Evolutionary conservation across 495 filamentous ascomycete species (phyloP).

Genomic region (Penicillium pulvis): DNA sequence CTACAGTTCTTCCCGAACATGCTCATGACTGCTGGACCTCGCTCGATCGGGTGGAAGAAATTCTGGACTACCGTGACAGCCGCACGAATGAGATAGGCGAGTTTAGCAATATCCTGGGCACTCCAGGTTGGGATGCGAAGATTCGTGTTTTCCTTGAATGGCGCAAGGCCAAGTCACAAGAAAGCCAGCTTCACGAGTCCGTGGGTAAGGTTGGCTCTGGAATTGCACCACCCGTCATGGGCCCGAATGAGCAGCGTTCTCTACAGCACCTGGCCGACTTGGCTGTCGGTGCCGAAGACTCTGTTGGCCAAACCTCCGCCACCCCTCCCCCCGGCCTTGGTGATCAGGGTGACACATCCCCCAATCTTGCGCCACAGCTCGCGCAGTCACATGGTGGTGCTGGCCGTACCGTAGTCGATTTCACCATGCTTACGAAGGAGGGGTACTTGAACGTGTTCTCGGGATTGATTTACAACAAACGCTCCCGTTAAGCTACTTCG

Average conservation of each 20-base stretch:
- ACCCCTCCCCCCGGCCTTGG: conserved; percentile 37
- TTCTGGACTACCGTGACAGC: conserved; percentile 44
- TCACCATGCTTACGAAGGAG: conserved; percentile 46
- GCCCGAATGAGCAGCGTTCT: conserved; percentile 51
- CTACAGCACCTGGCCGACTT: conserved; percentile 68
- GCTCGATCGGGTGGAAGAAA: conserved; percentile 47
- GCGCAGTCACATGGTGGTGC: conserved; percentile 26
- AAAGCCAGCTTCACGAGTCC: conserved; percentile 40
- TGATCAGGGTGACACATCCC: conserved; percentile 34
- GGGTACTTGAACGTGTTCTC: conserved; percentile 51
- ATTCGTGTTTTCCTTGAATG: conserved; percentile 52
- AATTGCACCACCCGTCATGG: conserved; percentile 40
- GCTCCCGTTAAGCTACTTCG: neutral
- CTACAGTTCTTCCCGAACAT: conserved; percentile 54
- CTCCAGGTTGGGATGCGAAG: conserved; percentile 46
- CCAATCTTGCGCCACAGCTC: conserved; percentile 34
- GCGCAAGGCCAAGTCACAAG: conserved; percentile 44
- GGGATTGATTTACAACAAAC: conserved; percentile 42
- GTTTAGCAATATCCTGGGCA: conserved; percentile 43
- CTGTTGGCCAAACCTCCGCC: conserved; percentile 37
- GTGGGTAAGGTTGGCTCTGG: conserved; percentile 22
- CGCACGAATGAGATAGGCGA: conserved; percentile 26
- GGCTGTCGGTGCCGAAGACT: conserved; percentile 53
- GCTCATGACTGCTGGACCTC: conserved; percentile 46
- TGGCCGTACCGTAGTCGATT: conserved; percentile 44